Percentiles rank a stretch among this genome's conserved stretches.
Evolutionary conservation across 1,284 basidiomycete species (phyloP).

Genomic region (Golubevia pallescens): DNA sequence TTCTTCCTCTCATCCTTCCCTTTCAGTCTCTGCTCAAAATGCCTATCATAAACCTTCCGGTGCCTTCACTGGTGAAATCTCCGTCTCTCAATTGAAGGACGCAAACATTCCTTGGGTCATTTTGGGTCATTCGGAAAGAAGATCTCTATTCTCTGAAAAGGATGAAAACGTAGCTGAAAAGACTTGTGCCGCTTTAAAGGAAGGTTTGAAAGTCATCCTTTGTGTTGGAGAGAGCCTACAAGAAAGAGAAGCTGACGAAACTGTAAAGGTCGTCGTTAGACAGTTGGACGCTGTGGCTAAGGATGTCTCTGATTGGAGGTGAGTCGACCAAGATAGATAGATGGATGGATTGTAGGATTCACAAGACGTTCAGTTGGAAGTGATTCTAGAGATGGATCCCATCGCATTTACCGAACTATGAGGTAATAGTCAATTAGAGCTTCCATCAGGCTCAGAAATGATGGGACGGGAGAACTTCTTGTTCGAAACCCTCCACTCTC

Average conservation of each 20-base stretch:
- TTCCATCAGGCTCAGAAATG: too few species aligned
- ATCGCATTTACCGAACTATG: too few species aligned
- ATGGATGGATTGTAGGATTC: too few species aligned
- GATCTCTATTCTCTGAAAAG: conserved; percentile 87
- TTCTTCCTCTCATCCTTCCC: conserved; percentile 13
- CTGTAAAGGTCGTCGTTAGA: conserved; percentile 78
- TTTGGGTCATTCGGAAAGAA: conserved; percentile 96
- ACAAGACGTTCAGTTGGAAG: too few species aligned
- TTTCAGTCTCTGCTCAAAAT: conserved; percentile 84
- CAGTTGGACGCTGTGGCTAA: conserved; percentile 81
- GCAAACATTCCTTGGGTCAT: conserved; percentile 89
- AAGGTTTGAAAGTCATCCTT: conserved; percentile 83
- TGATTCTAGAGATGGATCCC: too few species aligned
- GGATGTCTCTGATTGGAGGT: conserved; percentile 81
- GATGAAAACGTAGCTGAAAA: conserved; percentile 85
- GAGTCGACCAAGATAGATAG: conserved; percentile 34
- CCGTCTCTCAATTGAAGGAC: conserved; percentile 77
- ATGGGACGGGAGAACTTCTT: too few species aligned
- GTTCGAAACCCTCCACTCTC: background rate
- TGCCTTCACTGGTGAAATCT: conserved; percentile 95
- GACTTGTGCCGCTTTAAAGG: conserved; percentile 78
- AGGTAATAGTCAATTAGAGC: too few species aligned
- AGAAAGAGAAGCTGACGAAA: conserved; percentile 82
- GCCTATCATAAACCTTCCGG: conserved; percentile 82
- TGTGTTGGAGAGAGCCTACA: conserved; percentile 94